Conservation (phyloP, 2,329 filamentous ascomycete genomes). For the Aspergillus tamarii region DNA sequence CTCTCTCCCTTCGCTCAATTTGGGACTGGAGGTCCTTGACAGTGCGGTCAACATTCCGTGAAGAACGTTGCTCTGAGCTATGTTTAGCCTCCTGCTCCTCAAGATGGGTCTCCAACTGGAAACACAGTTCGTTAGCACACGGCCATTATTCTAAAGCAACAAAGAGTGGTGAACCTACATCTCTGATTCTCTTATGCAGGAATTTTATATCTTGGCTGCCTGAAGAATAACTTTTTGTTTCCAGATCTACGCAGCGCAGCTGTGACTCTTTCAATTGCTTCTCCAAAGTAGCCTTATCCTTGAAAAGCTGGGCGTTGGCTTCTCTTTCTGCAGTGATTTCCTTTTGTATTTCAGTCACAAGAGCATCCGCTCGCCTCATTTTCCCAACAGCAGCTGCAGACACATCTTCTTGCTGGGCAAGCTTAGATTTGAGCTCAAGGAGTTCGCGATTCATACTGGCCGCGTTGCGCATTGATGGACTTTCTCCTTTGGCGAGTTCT, state of each 20-base stretch:
- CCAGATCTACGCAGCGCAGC: constrained; percentile 84
- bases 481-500: constrained; percentile 82
- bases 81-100: constrained; percentile 80
- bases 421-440: constrained; percentile 81
- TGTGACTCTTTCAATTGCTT: constrained; percentile 90
- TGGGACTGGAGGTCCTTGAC: constrained; percentile 92
- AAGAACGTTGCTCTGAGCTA: constrained; percentile 79
- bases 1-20: constrained; percentile 90
- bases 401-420: constrained; percentile 93
- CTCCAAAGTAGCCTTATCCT: constrained; percentile 86
- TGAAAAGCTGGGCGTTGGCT: constrained; percentile 76
- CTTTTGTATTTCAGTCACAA: constrained; percentile 87
- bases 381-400: constrained; percentile 90
- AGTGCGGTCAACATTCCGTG: constrained; percentile 88
- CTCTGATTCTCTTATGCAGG: constrained; percentile 89
- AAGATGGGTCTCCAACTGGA: constrained; percentile 81
- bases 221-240: constrained; percentile 95
- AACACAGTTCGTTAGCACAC: constrained; percentile 20
- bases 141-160: not conserved
- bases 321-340: constrained; percentile 88
- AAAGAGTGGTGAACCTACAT: constrained; percentile 62
- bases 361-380: constrained; percentile 90
- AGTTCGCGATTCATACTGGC: constrained; percentile 87
- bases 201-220: constrained; percentile 95
- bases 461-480: constrained; percentile 84